phyloP scores from a whole-genome alignment of 2,329 filamentous ascomycete species.

The Penicillium occitanis region DNA sequence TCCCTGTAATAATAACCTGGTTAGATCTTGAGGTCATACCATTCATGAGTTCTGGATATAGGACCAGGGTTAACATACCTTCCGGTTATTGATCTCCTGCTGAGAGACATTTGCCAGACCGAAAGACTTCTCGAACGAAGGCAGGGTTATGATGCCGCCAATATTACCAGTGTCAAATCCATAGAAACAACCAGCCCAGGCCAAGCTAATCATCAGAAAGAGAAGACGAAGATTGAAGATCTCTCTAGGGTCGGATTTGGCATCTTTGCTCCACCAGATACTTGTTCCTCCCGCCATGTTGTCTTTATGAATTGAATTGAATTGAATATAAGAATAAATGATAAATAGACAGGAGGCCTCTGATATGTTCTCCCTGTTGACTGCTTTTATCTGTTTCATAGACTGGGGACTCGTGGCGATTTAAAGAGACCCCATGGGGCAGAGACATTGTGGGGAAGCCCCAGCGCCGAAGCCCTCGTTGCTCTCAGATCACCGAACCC shows the following conservation, averaged over 20 bases:
- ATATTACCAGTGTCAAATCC: constrained; percentile 46
- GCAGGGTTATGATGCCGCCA: constrained; percentile 40
- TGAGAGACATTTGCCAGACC: constrained; percentile 34
- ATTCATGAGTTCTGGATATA: background rate
- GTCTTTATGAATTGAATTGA: no score
- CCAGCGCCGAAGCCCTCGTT: background rate
- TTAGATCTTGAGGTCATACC: background rate
- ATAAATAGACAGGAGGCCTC: background rate
- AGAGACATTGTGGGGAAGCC: background rate
- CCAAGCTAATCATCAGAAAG: constrained; percentile 35
- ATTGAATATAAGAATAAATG: no score
- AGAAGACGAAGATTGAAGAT: constrained; percentile 41
- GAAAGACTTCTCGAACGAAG: constrained; percentile 39
- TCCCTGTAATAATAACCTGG: constrained; percentile 11
- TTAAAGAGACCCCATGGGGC: constrained; percentile 6
- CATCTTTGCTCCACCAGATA: constrained; percentile 41
- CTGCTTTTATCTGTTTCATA: background rate
- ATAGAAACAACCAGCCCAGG: constrained; percentile 42
- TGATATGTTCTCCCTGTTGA: background rate
- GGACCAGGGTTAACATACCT: constrained; percentile 20
- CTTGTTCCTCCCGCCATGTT: constrained; percentile 42
- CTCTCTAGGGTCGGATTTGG: constrained; percentile 37
- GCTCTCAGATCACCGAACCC: background rate
- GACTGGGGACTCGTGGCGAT: background rate
- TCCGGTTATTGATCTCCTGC: constrained; percentile 31